phyloP scores from a whole-genome alignment of 2,329 filamentous ascomycete genomes.

The Curvularia verruculosa region DNA sequence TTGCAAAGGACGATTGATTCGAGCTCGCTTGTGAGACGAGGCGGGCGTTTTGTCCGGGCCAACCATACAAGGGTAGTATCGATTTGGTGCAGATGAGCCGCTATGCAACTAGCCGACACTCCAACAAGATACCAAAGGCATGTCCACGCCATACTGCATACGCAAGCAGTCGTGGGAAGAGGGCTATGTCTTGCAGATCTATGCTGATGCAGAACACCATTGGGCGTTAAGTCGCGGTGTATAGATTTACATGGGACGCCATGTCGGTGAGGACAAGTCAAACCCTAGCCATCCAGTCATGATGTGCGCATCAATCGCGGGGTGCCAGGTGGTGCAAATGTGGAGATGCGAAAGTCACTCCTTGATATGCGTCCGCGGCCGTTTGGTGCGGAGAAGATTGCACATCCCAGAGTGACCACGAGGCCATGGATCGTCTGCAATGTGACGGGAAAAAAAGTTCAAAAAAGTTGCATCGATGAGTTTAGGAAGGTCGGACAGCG shows the following conservation, averaged over 20 bases:
- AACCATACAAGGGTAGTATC: neutral
- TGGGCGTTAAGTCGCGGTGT: neutral
- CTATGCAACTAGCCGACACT: conserved; percentile 1
- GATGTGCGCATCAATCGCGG: conserved; percentile 7
- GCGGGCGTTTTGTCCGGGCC: neutral
- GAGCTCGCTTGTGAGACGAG: neutral
- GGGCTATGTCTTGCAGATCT: conserved; percentile 1
- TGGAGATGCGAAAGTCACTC: conserved; percentile 7
- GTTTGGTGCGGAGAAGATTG: conserved; percentile 1
- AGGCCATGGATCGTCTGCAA: neutral
- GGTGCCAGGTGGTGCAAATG: conserved; percentile 8
- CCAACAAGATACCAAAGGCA: neutral
- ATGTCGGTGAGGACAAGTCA: conserved; percentile 13
- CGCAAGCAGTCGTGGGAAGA: conserved; percentile 2
- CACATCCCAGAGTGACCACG: neutral
- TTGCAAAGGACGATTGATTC: neutral
- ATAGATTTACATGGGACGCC: neutral
- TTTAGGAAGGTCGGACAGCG: neutral
- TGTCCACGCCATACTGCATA: conserved; percentile 1
- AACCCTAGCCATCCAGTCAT: conserved; percentile 5
- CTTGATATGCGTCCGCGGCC: conserved; percentile 5
- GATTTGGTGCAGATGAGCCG: conserved; percentile 1
- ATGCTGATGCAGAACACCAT: neutral
- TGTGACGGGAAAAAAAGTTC: neutral
- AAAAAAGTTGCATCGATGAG: neutral